Evolutionary conservation across 1,284 basidiomycete species (phyloP), one percentile per base, ranked within the genome.

Genomic region (Tilletia indica): DNA sequence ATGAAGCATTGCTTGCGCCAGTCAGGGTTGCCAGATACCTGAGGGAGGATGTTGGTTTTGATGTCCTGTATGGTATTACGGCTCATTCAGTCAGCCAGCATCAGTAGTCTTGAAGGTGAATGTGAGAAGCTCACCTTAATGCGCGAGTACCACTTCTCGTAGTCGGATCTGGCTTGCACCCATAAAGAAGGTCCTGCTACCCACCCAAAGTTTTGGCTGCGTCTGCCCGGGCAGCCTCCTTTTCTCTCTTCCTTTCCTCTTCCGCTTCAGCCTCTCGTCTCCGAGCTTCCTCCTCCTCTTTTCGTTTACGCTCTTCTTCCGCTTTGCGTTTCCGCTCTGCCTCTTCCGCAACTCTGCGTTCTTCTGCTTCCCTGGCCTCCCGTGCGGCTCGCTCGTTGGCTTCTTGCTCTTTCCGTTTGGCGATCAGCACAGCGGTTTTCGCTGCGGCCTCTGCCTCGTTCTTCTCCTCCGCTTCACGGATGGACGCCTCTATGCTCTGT

Each of bases 31-130:
- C 83, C 86, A 82, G 96, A 94, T 70, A 95, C 90, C 9, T 84
- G 81, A 58, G 89, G 89, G 84, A 97, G 90, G n/a, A 91, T 87
- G 9, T 90, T 88, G 0, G 84, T 81, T 86, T 97, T 97, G 76
- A 96, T 87, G 73, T 87, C 86, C 88, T 92, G 39, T 56, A 68
- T 68, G 58, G n/a, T 45, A 14, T 45, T 3, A 45, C 3, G 36
- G 8, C 47, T n/a, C 48, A n/a, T 36, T 54, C 0, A 45, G 19
- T 63, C 21, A 31, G 4, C n/a, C n/a, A 72, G 68, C 66, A 21
- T 56, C 25, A 31, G 67, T 36, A 58, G 4, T 4, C 16, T 21
- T 9, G 58, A 34, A 21, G 19, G 58, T 21, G 21, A 0, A 31
- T 31, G 47, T 48, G n/a, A 36, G 11, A 12, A 2, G 71, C 56